Evolutionary conservation across 495 filamentous ascomycete species (phyloP).

Genomic region (Aspergillus nanangensis): DNA sequence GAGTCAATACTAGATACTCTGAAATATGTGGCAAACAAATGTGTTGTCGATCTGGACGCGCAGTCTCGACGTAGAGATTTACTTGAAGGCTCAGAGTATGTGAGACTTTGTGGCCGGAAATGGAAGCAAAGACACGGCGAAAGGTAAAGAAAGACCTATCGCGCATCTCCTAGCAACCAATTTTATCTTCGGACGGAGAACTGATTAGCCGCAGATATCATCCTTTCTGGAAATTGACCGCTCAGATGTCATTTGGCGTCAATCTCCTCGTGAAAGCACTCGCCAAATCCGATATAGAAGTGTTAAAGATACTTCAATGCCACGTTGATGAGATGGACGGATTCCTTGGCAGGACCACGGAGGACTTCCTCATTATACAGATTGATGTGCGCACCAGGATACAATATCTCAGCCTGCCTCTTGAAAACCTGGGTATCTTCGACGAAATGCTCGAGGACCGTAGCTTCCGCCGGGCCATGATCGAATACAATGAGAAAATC

Average conservation of each 20-base stretch:
- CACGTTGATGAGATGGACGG: conserved; percentile 93
- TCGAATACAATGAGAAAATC: conserved; percentile 86
- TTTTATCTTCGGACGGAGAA: not conserved
- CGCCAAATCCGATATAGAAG: conserved; percentile 81
- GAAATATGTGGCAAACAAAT: conserved; percentile 41
- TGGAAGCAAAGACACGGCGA: conserved; percentile 69
- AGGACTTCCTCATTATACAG: conserved; percentile 81
- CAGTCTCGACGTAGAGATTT: conserved; percentile 63
- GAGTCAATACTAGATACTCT: conserved; percentile 78
- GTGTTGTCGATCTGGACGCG: conserved; percentile 56
- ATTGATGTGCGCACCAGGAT: conserved; percentile 69
- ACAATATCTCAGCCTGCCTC: conserved; percentile 73
- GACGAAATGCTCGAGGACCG: conserved; percentile 85
- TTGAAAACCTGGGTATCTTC: conserved; percentile 79
- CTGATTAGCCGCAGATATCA: conserved; percentile 51
- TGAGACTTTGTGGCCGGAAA: conserved; percentile 60
- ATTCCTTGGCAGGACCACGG: conserved; percentile 77
- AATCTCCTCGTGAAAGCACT: conserved; percentile 80
- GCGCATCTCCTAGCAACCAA: not conserved
- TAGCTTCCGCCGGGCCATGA: conserved; percentile 72
- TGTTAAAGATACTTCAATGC: conserved; percentile 81
- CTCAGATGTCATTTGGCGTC: conserved; percentile 91
- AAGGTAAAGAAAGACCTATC: conserved; percentile 33
- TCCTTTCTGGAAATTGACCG: conserved; percentile 82
- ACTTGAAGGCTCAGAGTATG: conserved; percentile 60